Conservation (phyloP, 78 protist genomes). For the Pigoraptor vietnamica region DNA sequence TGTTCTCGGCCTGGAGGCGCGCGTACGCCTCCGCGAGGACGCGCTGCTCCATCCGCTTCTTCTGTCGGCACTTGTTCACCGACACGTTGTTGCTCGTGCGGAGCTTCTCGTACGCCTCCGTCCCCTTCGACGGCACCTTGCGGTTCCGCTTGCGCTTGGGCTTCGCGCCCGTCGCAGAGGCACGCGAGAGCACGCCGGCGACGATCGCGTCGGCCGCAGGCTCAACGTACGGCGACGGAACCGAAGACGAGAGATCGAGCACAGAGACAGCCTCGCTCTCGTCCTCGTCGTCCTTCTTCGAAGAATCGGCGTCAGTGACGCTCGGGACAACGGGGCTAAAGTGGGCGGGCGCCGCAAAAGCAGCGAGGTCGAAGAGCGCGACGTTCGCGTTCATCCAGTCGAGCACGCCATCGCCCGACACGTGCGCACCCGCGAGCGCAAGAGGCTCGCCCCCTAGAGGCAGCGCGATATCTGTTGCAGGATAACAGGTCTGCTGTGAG, state of each 20-base stretch:
- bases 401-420: too few relatives aligned
- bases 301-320: too few relatives aligned
- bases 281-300: neutral
- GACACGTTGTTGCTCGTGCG: neutral
- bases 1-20: neutral
- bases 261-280: neutral
- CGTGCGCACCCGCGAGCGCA: too few relatives aligned
- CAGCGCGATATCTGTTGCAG: too few relatives aligned
- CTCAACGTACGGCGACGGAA: neutral
- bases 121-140: neutral
- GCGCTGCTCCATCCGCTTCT: neutral
- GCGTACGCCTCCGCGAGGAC: neutral
- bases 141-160: neutral
- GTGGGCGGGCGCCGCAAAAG: too few relatives aligned
- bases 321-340: too few relatives aligned
- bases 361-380: too few relatives aligned
- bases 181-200: neutral
- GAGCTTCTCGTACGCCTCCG: neutral
- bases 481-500: too few relatives aligned
- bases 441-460: too few relatives aligned
- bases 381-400: too few relatives aligned
- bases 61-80: neutral
- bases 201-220: neutral
- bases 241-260: neutral
- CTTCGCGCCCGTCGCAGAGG: neutral